Evolutionary conservation across 2,329 filamentous ascomycete genomes (phyloP), one percentile per base, ranked within the genome.

Genomic region (Penicillium sp.): DNA sequence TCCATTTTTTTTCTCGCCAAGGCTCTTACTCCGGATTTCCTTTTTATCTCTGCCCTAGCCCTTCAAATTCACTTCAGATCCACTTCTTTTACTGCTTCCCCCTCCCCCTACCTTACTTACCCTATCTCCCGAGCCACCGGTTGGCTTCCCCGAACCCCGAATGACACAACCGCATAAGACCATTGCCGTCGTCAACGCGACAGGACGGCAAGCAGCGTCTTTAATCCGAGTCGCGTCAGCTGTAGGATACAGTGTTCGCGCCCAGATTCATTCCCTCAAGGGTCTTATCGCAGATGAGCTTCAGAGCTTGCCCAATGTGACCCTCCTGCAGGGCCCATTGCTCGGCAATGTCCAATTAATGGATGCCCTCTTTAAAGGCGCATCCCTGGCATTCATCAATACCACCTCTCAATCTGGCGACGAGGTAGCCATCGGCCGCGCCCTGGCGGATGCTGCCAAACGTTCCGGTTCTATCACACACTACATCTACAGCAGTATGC

Each of bases 401-500:
- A 99, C 95, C 43, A 96, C 92, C 5, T 96, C 96, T 69, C 96
- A 96, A 80, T 71, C 75, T 43, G 95, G 93, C 51, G 92, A 98
- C 76, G 95, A 99, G 80, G 84, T 95, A 57, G 87, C 88, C 39
- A 96, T 97, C 65, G 95, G 95, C 62, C 88, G 90, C 72, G 90
- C 91, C 2, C 83, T 97, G 59, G 95, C 93, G 58, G 91, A 96
- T 70, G 92, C 92, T 14, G 93, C 93, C 53, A 93, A 95, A 74
- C 87, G 84, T 67, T 90, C 89, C 39, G 88, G 90, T 50, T 71
- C 76, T 29, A 86, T 98, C 47, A 87, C 92, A 68, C 95, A 98
- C 76, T 97, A 92, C 75, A 85, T 99, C 72, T 99, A 97, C 78
- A 96, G 92, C 65, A 96, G 92, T 69, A 96, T 98, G 93, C 93